A percentile compares a stretch with the other conserved stretches of the same genome.
Evolutionary conservation across 164 flowering plant species (phyloP).

Genomic region (Taxillus chinensis): DNA sequence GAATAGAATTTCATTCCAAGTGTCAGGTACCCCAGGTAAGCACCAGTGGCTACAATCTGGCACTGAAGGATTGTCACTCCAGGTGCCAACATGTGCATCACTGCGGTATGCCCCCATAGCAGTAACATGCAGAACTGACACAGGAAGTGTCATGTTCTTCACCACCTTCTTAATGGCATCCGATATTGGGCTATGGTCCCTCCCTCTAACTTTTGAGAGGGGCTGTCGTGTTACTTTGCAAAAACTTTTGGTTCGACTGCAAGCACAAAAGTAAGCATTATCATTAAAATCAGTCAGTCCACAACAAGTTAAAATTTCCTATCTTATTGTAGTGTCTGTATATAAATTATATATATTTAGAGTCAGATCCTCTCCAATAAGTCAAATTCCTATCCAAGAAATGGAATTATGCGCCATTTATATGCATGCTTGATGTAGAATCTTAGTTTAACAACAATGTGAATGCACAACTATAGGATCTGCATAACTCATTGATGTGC

Average conservation of each 20-base stretch:
- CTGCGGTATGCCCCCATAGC: conserved; percentile 62
- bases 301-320: too few relatives aligned
- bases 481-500: background rate
- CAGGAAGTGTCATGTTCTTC: conserved; percentile 42
- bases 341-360: too few relatives aligned
- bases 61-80: conserved; percentile 63
- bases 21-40: conserved; percentile 87
- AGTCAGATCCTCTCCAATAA: too few relatives aligned
- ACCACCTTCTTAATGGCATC: conserved; percentile 35
- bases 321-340: too few relatives aligned
- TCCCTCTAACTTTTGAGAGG: conserved; percentile 22
- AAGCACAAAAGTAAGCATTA: conserved; percentile 12
- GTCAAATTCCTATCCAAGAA: too few relatives aligned
- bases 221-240: conserved; percentile 62
- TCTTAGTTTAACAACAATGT: too few relatives aligned
- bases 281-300: too few relatives aligned
- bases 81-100: conserved; percentile 78
- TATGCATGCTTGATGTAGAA: too few relatives aligned
- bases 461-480: too few relatives aligned
- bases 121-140: conserved; percentile 54
- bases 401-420: too few relatives aligned
- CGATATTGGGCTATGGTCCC: conserved; percentile 36
- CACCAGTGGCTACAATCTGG: conserved; percentile 97
- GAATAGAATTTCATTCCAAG: conserved; percentile 73
- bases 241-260: conserved; percentile 20